Percentiles rank a stretch among this genome's conserved stretches.
These are phyloP conservation scores for Cadophora sp. DNA, from an alignment of 2,329 filamentous ascomycete genomes.

Conservation along the genomic window DNA sequence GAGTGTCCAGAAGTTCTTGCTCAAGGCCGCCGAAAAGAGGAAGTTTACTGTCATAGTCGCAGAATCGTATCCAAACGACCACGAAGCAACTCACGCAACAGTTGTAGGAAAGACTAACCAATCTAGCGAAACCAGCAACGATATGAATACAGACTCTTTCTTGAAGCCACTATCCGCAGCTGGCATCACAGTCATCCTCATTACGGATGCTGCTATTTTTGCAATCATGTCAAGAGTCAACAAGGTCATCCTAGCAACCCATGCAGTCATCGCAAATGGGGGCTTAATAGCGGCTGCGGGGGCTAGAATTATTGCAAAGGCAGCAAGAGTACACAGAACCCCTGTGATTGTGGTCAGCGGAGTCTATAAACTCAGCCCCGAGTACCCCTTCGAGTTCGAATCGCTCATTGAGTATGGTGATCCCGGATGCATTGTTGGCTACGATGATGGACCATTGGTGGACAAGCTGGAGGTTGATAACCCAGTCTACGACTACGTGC, in stretches of 20 bases:
- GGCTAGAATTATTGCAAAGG: conserved; percentile 82
- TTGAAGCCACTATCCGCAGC: conserved; percentile 78
- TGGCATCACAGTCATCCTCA: conserved; percentile 82
- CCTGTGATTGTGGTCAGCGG: conserved; percentile 89
- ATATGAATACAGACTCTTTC: conserved; percentile 59
- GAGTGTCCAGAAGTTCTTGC: conserved; percentile 88
- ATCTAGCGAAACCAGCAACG: conserved; percentile 50
- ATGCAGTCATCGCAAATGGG: conserved; percentile 87
- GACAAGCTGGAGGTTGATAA: conserved; percentile 80
- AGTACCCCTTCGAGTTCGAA: conserved; percentile 84
- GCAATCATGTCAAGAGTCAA: conserved; percentile 95
- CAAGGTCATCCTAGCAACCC: conserved; percentile 91
- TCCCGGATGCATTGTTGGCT: conserved; percentile 76
- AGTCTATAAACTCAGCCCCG: conserved; percentile 91
- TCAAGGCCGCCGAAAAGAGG: conserved; percentile 85
- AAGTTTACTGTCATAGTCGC: conserved; percentile 91
- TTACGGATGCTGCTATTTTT: conserved; percentile 85
- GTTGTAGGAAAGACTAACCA: conserved; percentile 60
- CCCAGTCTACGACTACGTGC: conserved; percentile 83
- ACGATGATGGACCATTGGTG: conserved; percentile 80
- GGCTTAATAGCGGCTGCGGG: conserved; percentile 85
- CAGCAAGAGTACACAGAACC: conserved; percentile 81
- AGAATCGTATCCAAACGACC: conserved; percentile 74
- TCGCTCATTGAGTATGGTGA: conserved; percentile 87
- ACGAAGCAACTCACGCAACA: conserved; percentile 66